Evolutionary conservation across 2,329 filamentous ascomycete species (phyloP).

Genomic region (Penicillium capsulatum): DNA sequence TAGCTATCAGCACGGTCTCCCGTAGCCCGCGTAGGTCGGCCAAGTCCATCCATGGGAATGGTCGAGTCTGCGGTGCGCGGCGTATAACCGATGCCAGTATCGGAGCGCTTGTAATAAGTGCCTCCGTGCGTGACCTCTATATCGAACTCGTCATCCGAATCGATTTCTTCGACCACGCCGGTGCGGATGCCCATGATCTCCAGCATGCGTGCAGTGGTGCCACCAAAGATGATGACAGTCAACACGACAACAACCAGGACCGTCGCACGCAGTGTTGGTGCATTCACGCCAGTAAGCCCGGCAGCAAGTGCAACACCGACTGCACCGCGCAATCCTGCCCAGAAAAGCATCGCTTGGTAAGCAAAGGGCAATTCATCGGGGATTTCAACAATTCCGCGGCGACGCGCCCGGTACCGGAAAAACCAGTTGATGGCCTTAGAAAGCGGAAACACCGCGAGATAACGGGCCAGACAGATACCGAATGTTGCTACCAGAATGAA

Average conservation of each 20-base stretch:
- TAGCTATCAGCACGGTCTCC: constrained; percentile 44
- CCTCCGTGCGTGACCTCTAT: constrained; percentile 73
- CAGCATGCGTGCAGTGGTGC: constrained; percentile 94
- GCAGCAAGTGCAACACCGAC: constrained; percentile 93
- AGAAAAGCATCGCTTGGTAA: constrained; percentile 99
- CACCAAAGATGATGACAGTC: constrained; percentile 97
- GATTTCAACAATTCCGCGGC: constrained; percentile 65
- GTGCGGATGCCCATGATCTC: constrained; percentile 96
- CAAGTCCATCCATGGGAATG: constrained; percentile 50
- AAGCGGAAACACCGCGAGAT: constrained; percentile 90
- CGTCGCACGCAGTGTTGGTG: constrained; percentile 79
- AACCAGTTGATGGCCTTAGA: constrained; percentile 89
- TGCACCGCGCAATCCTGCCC: constrained; percentile 91
- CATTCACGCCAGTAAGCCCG: constrained; percentile 76
- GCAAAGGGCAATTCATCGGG: constrained; percentile 87
- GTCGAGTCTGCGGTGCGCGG: constrained; percentile 62
- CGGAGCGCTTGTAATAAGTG: constrained; percentile 75
- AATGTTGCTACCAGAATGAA: constrained; percentile 90
- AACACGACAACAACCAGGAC: constrained; percentile 96
- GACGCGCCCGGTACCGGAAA: constrained; percentile 76
- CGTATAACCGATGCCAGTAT: constrained; percentile 70
- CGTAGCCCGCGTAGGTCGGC: constrained; percentile 31
- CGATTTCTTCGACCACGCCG: constrained; percentile 92
- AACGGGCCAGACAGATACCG: constrained; percentile 87
- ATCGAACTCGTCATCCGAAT: constrained; percentile 97